Conservation (phyloP, 495 filamentous ascomycete genomes). For the Eremomyces bilateralis region DNA sequence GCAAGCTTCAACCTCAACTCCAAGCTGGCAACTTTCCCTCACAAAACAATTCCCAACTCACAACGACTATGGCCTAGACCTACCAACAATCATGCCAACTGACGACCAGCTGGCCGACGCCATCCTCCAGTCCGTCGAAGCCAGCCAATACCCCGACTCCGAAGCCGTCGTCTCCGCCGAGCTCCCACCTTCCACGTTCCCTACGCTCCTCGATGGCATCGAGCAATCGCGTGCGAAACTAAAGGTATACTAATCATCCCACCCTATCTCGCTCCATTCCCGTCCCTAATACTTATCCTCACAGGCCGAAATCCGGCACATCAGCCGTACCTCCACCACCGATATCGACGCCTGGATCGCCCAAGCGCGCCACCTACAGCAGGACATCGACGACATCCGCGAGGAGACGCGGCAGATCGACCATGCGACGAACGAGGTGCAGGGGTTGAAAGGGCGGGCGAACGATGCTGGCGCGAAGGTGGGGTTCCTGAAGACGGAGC, state of each 20-base stretch:
- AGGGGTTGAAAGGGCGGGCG: slow-evolving; percentile 32
- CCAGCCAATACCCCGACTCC: slow-evolving; percentile 48
- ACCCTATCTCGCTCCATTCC: too few relatives aligned
- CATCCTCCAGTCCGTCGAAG: slow-evolving; percentile 47
- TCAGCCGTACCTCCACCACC: slow-evolving; percentile 50
- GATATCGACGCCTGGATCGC: slow-evolving; percentile 69
- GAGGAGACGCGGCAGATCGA: slow-evolving; percentile 54
- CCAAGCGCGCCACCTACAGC: slow-evolving; percentile 62
- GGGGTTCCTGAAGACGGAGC: slow-evolving; percentile 48
- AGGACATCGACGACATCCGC: slow-evolving; percentile 55
- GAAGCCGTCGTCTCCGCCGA: slow-evolving; percentile 45
- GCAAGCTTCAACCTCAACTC: too few relatives aligned
- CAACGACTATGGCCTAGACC: too few relatives aligned
- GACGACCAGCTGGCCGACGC: slow-evolving; percentile 33
- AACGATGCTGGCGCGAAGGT: slow-evolving; percentile 49
- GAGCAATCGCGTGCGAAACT: slow-evolving; percentile 41
- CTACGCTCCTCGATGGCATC: slow-evolving; percentile 41
- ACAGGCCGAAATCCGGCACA: slow-evolving; percentile 45
- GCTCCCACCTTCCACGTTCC: slow-evolving; percentile 34
- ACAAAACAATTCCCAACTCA: too few relatives aligned
- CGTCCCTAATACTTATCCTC: too few relatives aligned
- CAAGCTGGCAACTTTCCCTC: too few relatives aligned
- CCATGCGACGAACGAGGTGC: slow-evolving; percentile 41
- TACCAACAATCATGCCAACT: too few relatives aligned
- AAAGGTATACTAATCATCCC: slow-evolving; percentile 40